phyloP scores from a whole-genome alignment of 352 stramenopile genomes.

The Phytophthora ohioensis region DNA sequence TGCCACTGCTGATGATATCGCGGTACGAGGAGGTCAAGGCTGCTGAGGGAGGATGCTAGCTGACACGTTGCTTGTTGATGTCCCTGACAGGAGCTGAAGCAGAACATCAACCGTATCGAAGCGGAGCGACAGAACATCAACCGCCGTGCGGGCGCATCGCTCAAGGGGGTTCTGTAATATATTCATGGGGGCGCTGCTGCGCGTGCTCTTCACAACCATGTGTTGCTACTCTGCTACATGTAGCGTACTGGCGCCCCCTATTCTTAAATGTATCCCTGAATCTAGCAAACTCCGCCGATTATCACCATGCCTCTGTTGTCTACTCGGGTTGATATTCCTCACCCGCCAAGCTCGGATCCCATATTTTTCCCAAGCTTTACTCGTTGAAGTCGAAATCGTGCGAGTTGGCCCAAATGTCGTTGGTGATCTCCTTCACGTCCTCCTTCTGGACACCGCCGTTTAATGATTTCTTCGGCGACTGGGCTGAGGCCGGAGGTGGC shows the following conservation, averaged over 20 bases:
- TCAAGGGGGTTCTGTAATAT: slow-evolving; percentile 81
- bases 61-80: slow-evolving; percentile 7
- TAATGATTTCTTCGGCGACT: slow-evolving; percentile 42
- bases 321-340: not conserved
- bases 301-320: slow-evolving; percentile 16
- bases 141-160: slow-evolving; percentile 75
- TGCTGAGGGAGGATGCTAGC: not conserved
- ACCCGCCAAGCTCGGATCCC: slow-evolving; percentile 12
- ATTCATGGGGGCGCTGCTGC: slow-evolving; percentile 29
- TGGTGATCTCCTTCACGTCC: slow-evolving; percentile 71
- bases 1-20: slow-evolving; percentile 78
- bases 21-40: slow-evolving; percentile 32
- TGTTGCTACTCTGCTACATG: slow-evolving; percentile 10
- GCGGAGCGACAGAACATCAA: slow-evolving; percentile 84
- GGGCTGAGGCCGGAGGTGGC: slow-evolving; percentile 16
- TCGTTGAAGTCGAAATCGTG: slow-evolving; percentile 82
- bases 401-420: slow-evolving; percentile 86
- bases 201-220: slow-evolving; percentile 15
- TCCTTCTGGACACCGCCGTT: slow-evolving; percentile 45
- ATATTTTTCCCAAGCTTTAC: slow-evolving; percentile 12
- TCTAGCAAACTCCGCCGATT: slow-evolving; percentile 33
- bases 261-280: slow-evolving; percentile 38
- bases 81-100: slow-evolving; percentile 69
- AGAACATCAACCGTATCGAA: slow-evolving; percentile 78
- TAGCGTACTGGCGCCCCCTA: slow-evolving; percentile 17